Percentiles rank a stretch among this genome's conserved stretches.
Evolutionary conservation across 164 flowering plant genomes (phyloP).

Genomic region (Vitis riparia): DNA sequence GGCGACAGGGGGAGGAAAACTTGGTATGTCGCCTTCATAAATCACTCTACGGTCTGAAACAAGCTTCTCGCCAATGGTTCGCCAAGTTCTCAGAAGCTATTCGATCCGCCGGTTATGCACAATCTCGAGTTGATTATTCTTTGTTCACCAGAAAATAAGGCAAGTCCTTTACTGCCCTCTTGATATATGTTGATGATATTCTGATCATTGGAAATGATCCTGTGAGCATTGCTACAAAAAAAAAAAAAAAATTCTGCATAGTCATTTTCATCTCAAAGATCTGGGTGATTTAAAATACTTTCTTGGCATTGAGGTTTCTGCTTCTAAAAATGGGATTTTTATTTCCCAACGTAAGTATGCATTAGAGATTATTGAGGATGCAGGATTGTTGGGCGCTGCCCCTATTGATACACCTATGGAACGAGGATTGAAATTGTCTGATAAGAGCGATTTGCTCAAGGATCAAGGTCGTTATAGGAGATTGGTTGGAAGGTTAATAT

Average conservation of each 20-base stretch:
- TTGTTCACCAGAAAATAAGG: background rate
- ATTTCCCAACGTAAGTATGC: slow-evolving; percentile 5
- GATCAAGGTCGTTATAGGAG: slow-evolving; percentile 3
- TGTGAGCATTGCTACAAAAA: too few species aligned
- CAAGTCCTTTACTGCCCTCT: background rate
- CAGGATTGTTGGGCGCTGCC: background rate
- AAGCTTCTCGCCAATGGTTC: slow-evolving; percentile 1
- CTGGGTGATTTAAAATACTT: background rate
- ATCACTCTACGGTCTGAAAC: slow-evolving; percentile 1
- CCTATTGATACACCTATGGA: background rate
- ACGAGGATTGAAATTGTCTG: slow-evolving; percentile 1
- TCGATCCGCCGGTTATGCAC: background rate
- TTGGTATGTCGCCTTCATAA: background rate
- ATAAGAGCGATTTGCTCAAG: slow-evolving; percentile 6
- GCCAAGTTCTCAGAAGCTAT: background rate
- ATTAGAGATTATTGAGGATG: slow-evolving; percentile 1
- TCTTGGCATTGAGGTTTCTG: background rate
- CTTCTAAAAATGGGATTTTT: background rate
- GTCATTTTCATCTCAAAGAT: background rate
- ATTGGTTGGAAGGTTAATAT: background rate
- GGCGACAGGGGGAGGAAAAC: background rate
- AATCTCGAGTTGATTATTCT: background rate
- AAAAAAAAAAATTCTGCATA: background rate
- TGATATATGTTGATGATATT: too few species aligned
- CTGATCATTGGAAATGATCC: background rate